Evolutionary conservation across 2,329 filamentous ascomycete species (phyloP).

Genomic region (Aureobasidium uvarum): DNA sequence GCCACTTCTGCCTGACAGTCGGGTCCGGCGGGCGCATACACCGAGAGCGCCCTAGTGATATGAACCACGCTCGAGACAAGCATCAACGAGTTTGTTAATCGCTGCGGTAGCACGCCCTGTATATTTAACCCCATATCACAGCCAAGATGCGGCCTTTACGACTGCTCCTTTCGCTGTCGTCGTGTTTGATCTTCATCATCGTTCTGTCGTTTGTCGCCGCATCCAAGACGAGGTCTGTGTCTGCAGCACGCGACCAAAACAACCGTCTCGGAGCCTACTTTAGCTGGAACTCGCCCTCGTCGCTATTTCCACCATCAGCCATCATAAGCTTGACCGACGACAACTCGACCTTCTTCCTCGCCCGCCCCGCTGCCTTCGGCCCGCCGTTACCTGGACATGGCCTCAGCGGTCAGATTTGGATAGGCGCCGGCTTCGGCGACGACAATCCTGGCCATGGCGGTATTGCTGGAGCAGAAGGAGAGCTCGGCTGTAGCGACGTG

Average conservation of each 20-base stretch:
- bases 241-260: conserved; percentile 30
- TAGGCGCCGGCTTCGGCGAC: conserved; percentile 87
- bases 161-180: conserved; percentile 46
- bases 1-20: conserved; percentile 8
- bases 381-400: conserved; percentile 72
- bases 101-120: conserved; percentile 3
- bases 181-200: conserved; percentile 45
- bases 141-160: conserved; percentile 42
- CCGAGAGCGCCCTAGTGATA: conserved; percentile 6
- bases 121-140: conserved; percentile 28
- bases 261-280: conserved; percentile 44
- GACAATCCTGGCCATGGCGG: conserved; percentile 63
- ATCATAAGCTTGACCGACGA: conserved; percentile 96
- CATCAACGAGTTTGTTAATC: conserved; percentile 8
- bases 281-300: conserved; percentile 62
- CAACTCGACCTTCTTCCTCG: conserved; percentile 95
- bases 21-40: conserved; percentile 18
- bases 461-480: conserved; percentile 63
- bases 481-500: conserved; percentile 92
- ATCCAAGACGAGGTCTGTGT: conserved; percentile 27
- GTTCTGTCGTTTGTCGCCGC: conserved; percentile 46
- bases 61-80: conserved; percentile 20
- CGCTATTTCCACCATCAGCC: conserved; percentile 90
- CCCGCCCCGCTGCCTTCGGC: conserved; percentile 89
- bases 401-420: conserved; percentile 87